phyloP scores from a whole-genome alignment of 2,329 filamentous ascomycete genomes.

The Penicillium decumbens region DNA sequence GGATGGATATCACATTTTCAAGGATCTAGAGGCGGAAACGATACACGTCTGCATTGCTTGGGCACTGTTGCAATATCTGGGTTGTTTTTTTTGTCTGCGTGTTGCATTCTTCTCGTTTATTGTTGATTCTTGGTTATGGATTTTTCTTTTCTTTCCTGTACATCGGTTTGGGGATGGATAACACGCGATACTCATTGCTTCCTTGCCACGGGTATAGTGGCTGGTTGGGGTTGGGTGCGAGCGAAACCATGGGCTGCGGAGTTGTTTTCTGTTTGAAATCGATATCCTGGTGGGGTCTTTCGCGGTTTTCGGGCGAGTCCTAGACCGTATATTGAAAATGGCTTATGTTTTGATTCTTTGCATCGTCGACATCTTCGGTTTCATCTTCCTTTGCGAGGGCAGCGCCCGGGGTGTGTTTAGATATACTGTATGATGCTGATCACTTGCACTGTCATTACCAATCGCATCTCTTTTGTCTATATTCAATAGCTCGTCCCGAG shows the following conservation, averaged over 20 bases:
- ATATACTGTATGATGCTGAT: conserved; percentile 15
- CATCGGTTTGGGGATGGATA: conserved; percentile 33
- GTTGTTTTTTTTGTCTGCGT: conserved; percentile 22
- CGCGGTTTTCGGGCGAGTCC: conserved; percentile 23
- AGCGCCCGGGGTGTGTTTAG: conserved; percentile 9
- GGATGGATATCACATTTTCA: conserved; percentile 34
- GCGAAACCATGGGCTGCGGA: conserved; percentile 39
- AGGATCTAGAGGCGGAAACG: conserved; percentile 44
- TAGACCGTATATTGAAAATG: conserved; percentile 33
- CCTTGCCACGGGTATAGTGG: conserved; percentile 28
- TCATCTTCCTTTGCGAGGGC: conserved; percentile 16
- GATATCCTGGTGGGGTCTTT: conserved; percentile 30
- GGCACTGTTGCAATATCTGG: conserved; percentile 35
- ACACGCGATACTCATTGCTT: conserved; percentile 31
- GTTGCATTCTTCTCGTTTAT: conserved; percentile 19
- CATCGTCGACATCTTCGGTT: conserved; percentile 24
- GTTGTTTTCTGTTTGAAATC: conserved; percentile 30
- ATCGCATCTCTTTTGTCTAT: conserved; percentile 13
- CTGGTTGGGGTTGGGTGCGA: conserved; percentile 28
- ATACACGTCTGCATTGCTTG: conserved; percentile 45
- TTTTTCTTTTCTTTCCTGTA: conserved; percentile 28
- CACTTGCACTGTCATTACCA: conserved; percentile 14
- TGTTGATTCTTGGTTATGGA: conserved; percentile 16
- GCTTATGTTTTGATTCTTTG: conserved; percentile 18
- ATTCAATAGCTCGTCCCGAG: conserved; percentile 5